These are phyloP conservation scores for Fomes fomentarius DNA, from an alignment of 1,284 basidiomycete genomes.

Conservation along the genomic window DNA sequence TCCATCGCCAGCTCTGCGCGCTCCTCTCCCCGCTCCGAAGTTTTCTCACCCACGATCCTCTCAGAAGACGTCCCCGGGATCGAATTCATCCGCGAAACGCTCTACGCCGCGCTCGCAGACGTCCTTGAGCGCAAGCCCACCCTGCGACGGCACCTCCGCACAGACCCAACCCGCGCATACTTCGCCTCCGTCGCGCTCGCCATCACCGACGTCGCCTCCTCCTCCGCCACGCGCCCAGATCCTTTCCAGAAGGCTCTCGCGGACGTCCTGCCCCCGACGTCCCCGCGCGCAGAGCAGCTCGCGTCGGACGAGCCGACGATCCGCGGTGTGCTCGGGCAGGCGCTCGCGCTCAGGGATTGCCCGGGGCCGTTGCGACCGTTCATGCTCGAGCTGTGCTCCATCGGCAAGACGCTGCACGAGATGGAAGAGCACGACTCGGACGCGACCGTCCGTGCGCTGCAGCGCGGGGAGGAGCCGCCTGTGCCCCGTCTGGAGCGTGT, in stretches of 20 bases:
- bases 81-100: constrained; percentile 78
- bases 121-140: constrained; percentile 57
- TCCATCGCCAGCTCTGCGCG: constrained; percentile 11
- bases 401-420: constrained; percentile 53
- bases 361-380: constrained; percentile 63
- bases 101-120: constrained; percentile 78
- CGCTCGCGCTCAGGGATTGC: constrained; percentile 56
- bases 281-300: not conserved
- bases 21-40: constrained; percentile 17
- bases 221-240: constrained; percentile 38
- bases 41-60: constrained; percentile 45
- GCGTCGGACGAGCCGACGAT: constrained; percentile 48
- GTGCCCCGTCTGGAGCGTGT: constrained; percentile 66
- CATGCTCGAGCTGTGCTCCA: constrained; percentile 65
- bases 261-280: constrained; percentile 11
- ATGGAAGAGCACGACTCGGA: constrained; percentile 62
- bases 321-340: constrained; percentile 58
- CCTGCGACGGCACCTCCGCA: constrained; percentile 56
- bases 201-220: constrained; percentile 65
- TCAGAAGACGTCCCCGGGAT: constrained; percentile 61
- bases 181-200: constrained; percentile 76
- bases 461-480: constrained; percentile 47
- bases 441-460: constrained; percentile 51
- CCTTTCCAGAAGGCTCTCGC: constrained; percentile 8
- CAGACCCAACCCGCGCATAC: constrained; percentile 72